Evolutionary conservation across 1,284 basidiomycete genomes (phyloP).

Genomic region (Cutaneotrichosporon arboriforme): DNA sequence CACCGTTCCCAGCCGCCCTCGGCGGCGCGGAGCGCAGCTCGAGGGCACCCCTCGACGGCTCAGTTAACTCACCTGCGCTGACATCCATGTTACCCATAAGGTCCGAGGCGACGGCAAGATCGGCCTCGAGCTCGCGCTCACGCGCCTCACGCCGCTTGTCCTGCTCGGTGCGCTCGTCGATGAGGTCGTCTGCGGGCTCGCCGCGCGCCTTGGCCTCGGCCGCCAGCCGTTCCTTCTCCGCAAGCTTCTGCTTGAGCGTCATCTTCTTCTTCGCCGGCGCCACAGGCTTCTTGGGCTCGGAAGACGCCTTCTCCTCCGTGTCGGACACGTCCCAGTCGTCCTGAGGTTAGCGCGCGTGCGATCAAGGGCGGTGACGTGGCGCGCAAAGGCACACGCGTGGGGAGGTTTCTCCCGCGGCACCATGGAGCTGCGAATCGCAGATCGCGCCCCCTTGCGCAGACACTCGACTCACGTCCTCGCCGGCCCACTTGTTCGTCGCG

Average conservation of each 20-base stretch:
- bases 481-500: conserved; percentile 61
- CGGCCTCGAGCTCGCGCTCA: conserved; percentile 73
- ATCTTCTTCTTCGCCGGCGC: conserved; percentile 82
- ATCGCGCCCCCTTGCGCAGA: neutral
- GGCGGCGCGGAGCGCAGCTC: too few relatives aligned
- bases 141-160: conserved; percentile 69
- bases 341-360: conserved; percentile 47
- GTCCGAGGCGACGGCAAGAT: conserved; percentile 74
- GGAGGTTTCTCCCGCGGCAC: too few relatives aligned
- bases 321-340: conserved; percentile 90
- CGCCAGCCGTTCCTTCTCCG: conserved; percentile 61
- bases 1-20: too few relatives aligned
- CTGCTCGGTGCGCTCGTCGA: conserved; percentile 60
- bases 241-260: conserved; percentile 78
- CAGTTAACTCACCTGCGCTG: conserved; percentile 3
- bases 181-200: conserved; percentile 64
- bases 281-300: conserved; percentile 45
- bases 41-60: too few relatives aligned
- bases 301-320: conserved; percentile 57
- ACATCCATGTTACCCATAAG: conserved; percentile 63
- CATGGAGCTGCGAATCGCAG: neutral
- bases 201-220: conserved; percentile 51
- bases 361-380: neutral
- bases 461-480: conserved; percentile 64
- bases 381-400: too few relatives aligned